A percentile compares a stretch with the other conserved stretches of the same genome.
These are phyloP conservation scores for Cyberlindnera galapagoensis DNA, from an alignment of 805 yeast genomes.

Conservation along the genomic window DNA sequence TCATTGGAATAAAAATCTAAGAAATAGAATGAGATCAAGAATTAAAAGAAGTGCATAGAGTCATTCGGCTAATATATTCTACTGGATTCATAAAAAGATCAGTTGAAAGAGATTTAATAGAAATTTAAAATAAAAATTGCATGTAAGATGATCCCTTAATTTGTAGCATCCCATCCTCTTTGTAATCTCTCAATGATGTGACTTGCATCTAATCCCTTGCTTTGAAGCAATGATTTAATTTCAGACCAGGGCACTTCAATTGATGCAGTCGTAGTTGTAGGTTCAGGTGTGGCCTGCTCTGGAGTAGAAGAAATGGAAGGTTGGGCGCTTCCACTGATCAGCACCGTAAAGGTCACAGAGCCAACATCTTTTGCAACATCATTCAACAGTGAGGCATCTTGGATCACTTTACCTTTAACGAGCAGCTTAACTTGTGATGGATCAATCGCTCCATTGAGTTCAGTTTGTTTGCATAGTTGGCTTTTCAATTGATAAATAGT, in stretches of 20 bases:
- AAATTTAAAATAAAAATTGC: not conserved
- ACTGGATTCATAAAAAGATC: too few relatives aligned
- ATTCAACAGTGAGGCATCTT: constrained; percentile 39
- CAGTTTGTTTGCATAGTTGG: constrained; percentile 21
- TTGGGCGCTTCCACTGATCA: too few relatives aligned
- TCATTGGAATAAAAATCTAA: constrained; percentile 56
- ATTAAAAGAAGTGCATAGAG: constrained; percentile 24
- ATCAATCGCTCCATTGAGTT: constrained; percentile 28
- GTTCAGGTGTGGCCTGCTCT: not conserved
- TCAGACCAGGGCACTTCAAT: constrained; percentile 38
- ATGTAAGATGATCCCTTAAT: constrained; percentile 12
- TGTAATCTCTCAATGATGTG: constrained; percentile 28
- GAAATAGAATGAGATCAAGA: constrained; percentile 43
- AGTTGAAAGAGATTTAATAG: not conserved
- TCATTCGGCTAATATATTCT: too few relatives aligned
- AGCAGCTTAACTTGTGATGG: constrained; percentile 41
- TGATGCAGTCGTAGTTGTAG: not conserved
- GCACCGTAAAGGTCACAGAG: not conserved
- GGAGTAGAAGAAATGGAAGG: not conserved
- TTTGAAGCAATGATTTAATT: constrained; percentile 29
- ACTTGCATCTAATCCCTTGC: constrained; percentile 29
- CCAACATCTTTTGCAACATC: constrained; percentile 21
- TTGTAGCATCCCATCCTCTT: constrained; percentile 33
- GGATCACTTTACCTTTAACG: constrained; percentile 56
- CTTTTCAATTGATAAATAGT: constrained; percentile 30